Evolutionary conservation across 164 flowering plant genomes (phyloP), one percentile per base, ranked within the genome.

Genomic region (Magnolia officinalis): DNA sequence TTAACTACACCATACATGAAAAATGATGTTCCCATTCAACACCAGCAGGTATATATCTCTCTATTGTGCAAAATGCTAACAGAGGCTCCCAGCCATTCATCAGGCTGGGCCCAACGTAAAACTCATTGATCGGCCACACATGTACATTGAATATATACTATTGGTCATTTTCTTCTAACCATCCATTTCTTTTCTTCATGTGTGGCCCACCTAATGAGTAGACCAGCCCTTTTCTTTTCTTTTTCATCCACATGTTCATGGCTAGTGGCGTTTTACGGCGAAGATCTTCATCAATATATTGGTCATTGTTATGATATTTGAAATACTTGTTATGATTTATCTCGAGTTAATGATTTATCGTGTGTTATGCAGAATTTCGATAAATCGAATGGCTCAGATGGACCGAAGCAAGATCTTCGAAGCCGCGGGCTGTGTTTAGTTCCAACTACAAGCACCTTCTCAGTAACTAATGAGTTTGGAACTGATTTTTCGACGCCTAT

Each of bases 381-480:
- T 5, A 68, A 68, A 31, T 31, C 20, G 9, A 68, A 68, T 29
- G 50, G 31, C 16, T 16, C 49, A 8, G 50, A 68, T 24, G 71
- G 71, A 16, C 11, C 71, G 20, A 68, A 29, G 4, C 71, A 68
- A 26, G 71, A 68, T 31, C 71, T 68, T 29, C 29, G 50, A 31
- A 68, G 71, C 71, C 71, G 19, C 4, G 71, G 71, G 19, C 50
- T 68, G 50, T 68, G 71, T 68, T 45, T 68, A 18, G 71, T 68
- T 68, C 71, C 71, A 14, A 29, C 29, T 68, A 24, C 71, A 68
- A 29, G 19, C 71, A 68, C 31, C 50, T 14, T 68, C 19, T 19
- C 71, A 31, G 50, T 29, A 5, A 8, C 71, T 24, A 29, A 29
- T 68, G 19, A 68, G 8, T 1, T 50, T 68, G 50, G 45, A 68